Conservation (phyloP, 768 basidiomycete species). For the Pleurotus cornucopiae region DNA sequence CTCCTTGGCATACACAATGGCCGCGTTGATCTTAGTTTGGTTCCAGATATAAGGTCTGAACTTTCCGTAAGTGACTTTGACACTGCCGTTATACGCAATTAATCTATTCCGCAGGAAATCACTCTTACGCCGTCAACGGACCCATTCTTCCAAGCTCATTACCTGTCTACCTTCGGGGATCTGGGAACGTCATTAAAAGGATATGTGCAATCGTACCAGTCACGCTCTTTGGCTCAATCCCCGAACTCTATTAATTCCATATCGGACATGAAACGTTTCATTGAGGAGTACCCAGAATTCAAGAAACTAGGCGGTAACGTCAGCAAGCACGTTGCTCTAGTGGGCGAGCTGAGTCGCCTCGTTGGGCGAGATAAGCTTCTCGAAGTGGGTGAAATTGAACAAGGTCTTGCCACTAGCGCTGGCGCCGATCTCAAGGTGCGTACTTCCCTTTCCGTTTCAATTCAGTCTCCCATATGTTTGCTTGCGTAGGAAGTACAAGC, state of each 20-base stretch:
- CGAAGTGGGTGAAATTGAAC: constrained; percentile 92
- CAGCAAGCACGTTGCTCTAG: constrained; percentile 96
- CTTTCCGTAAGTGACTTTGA: constrained; percentile 53
- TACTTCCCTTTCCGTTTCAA: background rate
- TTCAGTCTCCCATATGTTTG: background rate
- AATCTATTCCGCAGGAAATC: constrained; percentile 62
- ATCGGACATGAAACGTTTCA: constrained; percentile 93
- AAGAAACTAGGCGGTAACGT: constrained; percentile 96
- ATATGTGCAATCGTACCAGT: constrained; percentile 93
- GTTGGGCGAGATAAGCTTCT: constrained; percentile 84
- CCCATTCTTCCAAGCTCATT: constrained; percentile 88
- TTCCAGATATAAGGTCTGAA: constrained; percentile 85
- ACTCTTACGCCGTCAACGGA: constrained; percentile 89
- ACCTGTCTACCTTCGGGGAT: constrained; percentile 94
- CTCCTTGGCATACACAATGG: constrained; percentile 92
- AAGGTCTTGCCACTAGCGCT: constrained; percentile 89
- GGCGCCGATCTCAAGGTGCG: constrained; percentile 84
- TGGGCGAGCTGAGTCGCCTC: constrained; percentile 90
- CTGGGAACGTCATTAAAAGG: constrained; percentile 86
- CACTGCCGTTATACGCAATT: constrained; percentile 6
- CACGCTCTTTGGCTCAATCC: constrained; percentile 69
- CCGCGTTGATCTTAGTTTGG: constrained; percentile 76
- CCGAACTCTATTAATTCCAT: constrained; percentile 90
- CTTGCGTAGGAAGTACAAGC: constrained; percentile 71
- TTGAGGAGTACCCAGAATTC: constrained; percentile 98